A percentile compares a stretch with the other conserved stretches of the same genome.
Conservation (phyloP, 306 rosid genomes). For the Malus domestica region ASM211411v1 NC_041793.1:24770001-24770500, state of each 20-base stretch:
- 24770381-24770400: too few relatives aligned
- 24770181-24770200: background rate
- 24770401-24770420: background rate
- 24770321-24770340: too few relatives aligned
- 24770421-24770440: too few relatives aligned
- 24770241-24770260: conserved; percentile 4
- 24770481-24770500: background rate
- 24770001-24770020: too few relatives aligned
- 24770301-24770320: background rate
- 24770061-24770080: too few relatives aligned
- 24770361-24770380: too few relatives aligned
- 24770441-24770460: rapidly evolving
- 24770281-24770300: background rate
- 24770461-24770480: rapidly evolving
- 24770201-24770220: background rate
- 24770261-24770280: background rate
- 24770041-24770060: too few relatives aligned
- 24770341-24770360: background rate
- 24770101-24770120: too few relatives aligned
- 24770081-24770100: too few relatives aligned
- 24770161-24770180: background rate
- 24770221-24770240: conserved; percentile 6
- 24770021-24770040: too few relatives aligned
- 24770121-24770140: background rate
- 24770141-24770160: background rate